Evolutionary conservation across 805 yeast species (phyloP).

Genomic region (Pichia manshurica): DNA sequence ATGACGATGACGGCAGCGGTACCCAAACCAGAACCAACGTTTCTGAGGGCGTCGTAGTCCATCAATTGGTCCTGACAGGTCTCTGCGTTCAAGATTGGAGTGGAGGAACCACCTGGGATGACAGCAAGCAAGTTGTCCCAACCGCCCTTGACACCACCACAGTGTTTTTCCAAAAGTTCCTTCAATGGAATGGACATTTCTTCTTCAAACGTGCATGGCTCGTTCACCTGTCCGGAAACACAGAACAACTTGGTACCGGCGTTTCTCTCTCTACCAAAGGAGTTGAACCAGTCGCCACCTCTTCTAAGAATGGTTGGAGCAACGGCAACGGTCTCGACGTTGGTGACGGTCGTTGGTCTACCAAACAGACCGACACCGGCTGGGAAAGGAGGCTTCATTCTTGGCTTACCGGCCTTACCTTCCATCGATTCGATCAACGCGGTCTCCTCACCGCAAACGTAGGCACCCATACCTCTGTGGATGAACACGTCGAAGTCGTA

Average conservation of each 20-base stretch:
- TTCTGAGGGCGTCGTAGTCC: constrained; percentile 86
- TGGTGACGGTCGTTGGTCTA: constrained; percentile 86
- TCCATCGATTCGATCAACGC: constrained; percentile 83
- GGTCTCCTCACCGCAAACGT: constrained; percentile 89
- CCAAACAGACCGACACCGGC: constrained; percentile 91
- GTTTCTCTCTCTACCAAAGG: constrained; percentile 82
- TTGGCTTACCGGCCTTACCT: constrained; percentile 91
- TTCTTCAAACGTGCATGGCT: constrained; percentile 90
- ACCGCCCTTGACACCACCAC: constrained; percentile 89
- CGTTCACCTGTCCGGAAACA: constrained; percentile 86
- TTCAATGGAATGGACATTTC: constrained; percentile 86
- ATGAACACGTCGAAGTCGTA: constrained; percentile 76
- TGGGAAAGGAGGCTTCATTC: constrained; percentile 92
- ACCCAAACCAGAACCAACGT: constrained; percentile 82
- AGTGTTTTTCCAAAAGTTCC: constrained; percentile 79
- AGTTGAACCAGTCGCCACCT: constrained; percentile 83
- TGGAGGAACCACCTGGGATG: constrained; percentile 88
- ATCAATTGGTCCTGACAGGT: constrained; percentile 64
- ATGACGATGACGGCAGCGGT: constrained; percentile 91
- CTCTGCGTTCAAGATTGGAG: constrained; percentile 69
- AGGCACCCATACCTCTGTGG: constrained; percentile 93
- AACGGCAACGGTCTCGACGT: constrained; percentile 87
- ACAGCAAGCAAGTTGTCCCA: constrained; percentile 89
- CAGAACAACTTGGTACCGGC: constrained; percentile 79
- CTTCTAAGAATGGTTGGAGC: constrained; percentile 86